phyloP scores from a whole-genome alignment of 257 asterid genomes.

The Penstemon eatonii region DNA sequence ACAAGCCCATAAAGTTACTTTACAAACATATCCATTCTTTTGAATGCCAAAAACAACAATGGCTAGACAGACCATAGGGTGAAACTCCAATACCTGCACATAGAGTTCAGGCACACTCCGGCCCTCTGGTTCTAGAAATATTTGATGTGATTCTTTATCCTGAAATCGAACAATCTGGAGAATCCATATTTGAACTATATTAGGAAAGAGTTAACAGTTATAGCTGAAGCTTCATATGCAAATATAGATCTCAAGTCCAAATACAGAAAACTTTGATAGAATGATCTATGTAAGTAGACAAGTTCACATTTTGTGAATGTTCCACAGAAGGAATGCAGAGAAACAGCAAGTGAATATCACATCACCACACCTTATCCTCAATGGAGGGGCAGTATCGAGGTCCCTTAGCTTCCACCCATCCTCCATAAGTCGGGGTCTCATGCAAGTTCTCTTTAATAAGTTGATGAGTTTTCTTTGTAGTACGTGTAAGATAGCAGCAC shows the following conservation, averaged over 20 bases:
- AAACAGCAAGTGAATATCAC: slow-evolving; percentile 14
- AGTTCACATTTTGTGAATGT: slow-evolving; percentile 2
- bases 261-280: slow-evolving; percentile 2
- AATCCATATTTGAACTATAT: slow-evolving; percentile 26
- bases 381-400: slow-evolving; percentile 99
- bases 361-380: slow-evolving; percentile 78
- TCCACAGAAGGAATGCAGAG: slow-evolving; percentile 15
- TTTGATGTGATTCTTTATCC: slow-evolving; percentile 97
- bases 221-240: slow-evolving; percentile 17
- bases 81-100: slow-evolving; percentile 69
- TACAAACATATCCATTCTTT: slow-evolving; percentile 9
- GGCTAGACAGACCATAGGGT: slow-evolving; percentile 21
- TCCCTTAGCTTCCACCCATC: slow-evolving; percentile 99
- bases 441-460: slow-evolving; percentile 83
- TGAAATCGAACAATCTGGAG: slow-evolving; percentile 88
- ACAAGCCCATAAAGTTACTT: not conserved
- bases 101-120: slow-evolving; percentile 95
- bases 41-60: slow-evolving; percentile 5
- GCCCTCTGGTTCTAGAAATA: slow-evolving; percentile 98
- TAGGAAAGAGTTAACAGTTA: slow-evolving; percentile 18
- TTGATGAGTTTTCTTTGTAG: slow-evolving; percentile 87
- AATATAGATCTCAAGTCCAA: slow-evolving; percentile 11
- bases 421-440: slow-evolving; percentile 98
- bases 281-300: slow-evolving; percentile 1
- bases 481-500: slow-evolving; percentile 96